phyloP scores from a whole-genome alignment of 345 rosid genomes.

The Raphanus sativus region DNA sequence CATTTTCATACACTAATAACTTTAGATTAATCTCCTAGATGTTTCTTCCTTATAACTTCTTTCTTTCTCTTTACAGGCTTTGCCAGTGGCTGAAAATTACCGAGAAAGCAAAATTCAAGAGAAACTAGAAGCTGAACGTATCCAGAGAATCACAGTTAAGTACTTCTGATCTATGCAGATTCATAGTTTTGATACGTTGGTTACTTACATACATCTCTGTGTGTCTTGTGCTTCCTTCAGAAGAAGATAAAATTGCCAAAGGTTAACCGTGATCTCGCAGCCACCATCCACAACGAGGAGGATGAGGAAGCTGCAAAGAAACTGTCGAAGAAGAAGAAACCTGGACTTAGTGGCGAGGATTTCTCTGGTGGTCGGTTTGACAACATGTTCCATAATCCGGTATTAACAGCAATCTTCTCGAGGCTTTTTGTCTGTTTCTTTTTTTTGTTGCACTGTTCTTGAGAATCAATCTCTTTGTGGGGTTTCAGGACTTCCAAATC shows the following conservation, averaged over 20 bases:
- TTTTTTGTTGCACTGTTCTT: background rate
- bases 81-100: conserved; percentile 64
- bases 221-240: conserved; percentile 48
- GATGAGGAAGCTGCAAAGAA: conserved; percentile 55
- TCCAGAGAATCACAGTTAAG: conserved; percentile 73
- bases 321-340: conserved; percentile 67
- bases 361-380: conserved; percentile 63
- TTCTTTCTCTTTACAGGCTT: conserved; percentile 50
- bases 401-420: conserved; percentile 28
- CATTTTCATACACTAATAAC: background rate
- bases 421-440: background rate
- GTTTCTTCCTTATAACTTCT: background rate
- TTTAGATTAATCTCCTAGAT: conserved; percentile 9
- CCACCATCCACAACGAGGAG: conserved; percentile 50
- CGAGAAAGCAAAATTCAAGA: conserved; percentile 62
- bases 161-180: conserved; percentile 22
- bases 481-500: conserved; percentile 74
- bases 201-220: conserved; percentile 23
- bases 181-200: background rate
- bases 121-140: conserved; percentile 55
- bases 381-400: conserved; percentile 59
- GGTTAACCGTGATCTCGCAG: conserved; percentile 73
- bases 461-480: conserved; percentile 16
- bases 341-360: conserved; percentile 42
- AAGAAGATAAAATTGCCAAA: conserved; percentile 61